Evolutionary conservation across 2,329 filamentous ascomycete genomes (phyloP).

Genomic region (Apiospora malaysiana): DNA sequence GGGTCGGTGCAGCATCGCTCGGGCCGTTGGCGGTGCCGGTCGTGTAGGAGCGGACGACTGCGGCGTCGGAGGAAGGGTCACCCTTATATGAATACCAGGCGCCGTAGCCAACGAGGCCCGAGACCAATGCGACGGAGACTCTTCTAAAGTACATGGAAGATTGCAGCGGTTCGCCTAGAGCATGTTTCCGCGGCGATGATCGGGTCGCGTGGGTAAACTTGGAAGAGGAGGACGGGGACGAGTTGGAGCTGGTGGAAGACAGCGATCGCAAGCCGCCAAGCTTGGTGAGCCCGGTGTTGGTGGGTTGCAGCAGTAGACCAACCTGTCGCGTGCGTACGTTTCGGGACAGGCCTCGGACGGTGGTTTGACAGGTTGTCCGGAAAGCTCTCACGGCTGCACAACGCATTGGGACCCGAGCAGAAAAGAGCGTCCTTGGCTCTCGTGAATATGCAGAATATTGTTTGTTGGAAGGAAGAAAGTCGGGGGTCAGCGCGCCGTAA

Average conservation of each 20-base stretch:
- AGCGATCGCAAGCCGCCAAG: conserved; percentile 25
- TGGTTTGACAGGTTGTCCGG: conserved; percentile 70
- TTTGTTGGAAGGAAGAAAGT: conserved; percentile 2
- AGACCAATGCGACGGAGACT: conserved; percentile 69
- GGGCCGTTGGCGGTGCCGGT: conserved; percentile 46
- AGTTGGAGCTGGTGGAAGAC: conserved; percentile 41
- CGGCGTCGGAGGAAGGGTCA: conserved; percentile 42
- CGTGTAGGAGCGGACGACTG: conserved; percentile 45
- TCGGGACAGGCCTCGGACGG: conserved; percentile 64
- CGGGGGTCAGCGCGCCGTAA: not conserved
- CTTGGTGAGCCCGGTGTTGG: conserved; percentile 11
- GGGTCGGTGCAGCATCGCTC: conserved; percentile 54
- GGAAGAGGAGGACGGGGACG: conserved; percentile 35
- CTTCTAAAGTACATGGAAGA: conserved; percentile 80
- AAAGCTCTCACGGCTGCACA: conserved; percentile 72
- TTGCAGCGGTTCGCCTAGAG: conserved; percentile 56
- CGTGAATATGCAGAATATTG: not conserved
- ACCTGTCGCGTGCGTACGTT: conserved; percentile 43
- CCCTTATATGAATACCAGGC: conserved; percentile 76
- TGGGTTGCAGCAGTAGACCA: conserved; percentile 38
- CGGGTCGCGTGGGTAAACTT: conserved; percentile 38
- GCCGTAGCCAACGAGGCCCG: conserved; percentile 75
- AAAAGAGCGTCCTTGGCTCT: conserved; percentile 23
- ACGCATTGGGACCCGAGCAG: conserved; percentile 66
- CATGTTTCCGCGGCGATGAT: conserved; percentile 41